These are phyloP conservation scores for Fusarium denticulatum DNA, from an alignment of 2,329 filamentous ascomycete species.

Conservation along the genomic window DNA sequence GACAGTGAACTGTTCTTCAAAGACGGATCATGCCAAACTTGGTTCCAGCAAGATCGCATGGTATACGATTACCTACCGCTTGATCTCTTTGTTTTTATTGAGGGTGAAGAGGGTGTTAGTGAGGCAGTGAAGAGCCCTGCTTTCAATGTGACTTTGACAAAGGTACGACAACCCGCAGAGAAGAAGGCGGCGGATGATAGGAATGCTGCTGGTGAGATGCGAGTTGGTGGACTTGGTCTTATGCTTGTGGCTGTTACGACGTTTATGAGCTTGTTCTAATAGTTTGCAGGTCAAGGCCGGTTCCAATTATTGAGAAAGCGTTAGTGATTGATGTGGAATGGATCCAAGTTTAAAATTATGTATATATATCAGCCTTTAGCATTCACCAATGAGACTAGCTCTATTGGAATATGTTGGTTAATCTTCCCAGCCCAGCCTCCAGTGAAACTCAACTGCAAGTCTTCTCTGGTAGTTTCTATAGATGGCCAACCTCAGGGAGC, in stretches of 20 bases:
- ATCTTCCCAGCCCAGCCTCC: too few relatives aligned
- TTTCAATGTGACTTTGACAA: conserved; percentile 44
- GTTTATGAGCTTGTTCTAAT: conserved; percentile 39
- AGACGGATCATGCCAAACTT: conserved; percentile 46
- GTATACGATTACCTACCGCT: conserved; percentile 47
- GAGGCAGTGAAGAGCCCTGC: conserved; percentile 38
- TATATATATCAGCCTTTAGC: neutral
- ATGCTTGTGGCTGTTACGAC: neutral
- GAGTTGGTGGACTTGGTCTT: conserved; percentile 1
- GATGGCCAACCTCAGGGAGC: neutral
- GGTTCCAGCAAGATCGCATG: conserved; percentile 46
- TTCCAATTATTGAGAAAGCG: neutral
- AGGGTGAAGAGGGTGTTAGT: conserved; percentile 15
- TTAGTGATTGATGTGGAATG: too few relatives aligned
- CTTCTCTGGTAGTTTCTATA: neutral
- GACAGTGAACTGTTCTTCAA: conserved; percentile 43
- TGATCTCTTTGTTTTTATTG: conserved; percentile 45
- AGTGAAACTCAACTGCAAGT: accelerated
- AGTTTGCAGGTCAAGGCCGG: conserved; percentile 7
- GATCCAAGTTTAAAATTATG: neutral
- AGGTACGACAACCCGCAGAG: conserved; percentile 37
- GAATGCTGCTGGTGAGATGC: conserved; percentile 4
- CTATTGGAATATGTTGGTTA: too few relatives aligned
- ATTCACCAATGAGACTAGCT: accelerated
- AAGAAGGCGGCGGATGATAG: conserved; percentile 13